Conservation (phyloP, 495 filamentous ascomycete species). For the Oleoguttula mirabilis region DNA sequence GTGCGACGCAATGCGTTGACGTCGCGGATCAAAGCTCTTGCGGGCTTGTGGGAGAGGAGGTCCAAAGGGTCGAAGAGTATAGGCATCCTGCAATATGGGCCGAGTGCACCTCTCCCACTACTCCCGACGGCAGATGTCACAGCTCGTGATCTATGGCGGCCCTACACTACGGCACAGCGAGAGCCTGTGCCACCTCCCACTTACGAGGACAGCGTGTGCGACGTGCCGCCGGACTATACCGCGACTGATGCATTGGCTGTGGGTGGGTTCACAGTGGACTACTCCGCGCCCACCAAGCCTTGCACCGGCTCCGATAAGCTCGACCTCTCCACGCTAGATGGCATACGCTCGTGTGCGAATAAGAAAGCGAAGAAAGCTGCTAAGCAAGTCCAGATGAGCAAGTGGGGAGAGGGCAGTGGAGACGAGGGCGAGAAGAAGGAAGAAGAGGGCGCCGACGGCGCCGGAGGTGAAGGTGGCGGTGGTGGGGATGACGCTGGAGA, state of each 20-base stretch:
- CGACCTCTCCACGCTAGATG: constrained; percentile 10
- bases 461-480: constrained; percentile 18
- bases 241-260: constrained; percentile 24
- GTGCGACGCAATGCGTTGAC: constrained; percentile 8
- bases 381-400: constrained; percentile 14
- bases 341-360: constrained; percentile 20
- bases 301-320: not conserved
- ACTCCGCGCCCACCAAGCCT: not conserved
- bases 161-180: no score
- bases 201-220: constrained; percentile 25
- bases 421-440: constrained; percentile 40
- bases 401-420: constrained; percentile 21
- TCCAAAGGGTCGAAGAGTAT: no score
- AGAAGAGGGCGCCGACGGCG: constrained; percentile 25
- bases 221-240: constrained; percentile 29
- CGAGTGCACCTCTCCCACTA: no score
- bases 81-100: no score
- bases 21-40: constrained; percentile 4
- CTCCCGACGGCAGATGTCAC: no score
- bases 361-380: constrained; percentile 26
- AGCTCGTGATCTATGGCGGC: no score
- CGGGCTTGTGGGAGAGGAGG: constrained; percentile 11
- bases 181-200: constrained; percentile 17
- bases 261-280: not conserved
- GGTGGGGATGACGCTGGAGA: constrained; percentile 22